phyloP scores from a whole-genome alignment of 179 eudicot species.

The Beta lomatogona region DNA sequence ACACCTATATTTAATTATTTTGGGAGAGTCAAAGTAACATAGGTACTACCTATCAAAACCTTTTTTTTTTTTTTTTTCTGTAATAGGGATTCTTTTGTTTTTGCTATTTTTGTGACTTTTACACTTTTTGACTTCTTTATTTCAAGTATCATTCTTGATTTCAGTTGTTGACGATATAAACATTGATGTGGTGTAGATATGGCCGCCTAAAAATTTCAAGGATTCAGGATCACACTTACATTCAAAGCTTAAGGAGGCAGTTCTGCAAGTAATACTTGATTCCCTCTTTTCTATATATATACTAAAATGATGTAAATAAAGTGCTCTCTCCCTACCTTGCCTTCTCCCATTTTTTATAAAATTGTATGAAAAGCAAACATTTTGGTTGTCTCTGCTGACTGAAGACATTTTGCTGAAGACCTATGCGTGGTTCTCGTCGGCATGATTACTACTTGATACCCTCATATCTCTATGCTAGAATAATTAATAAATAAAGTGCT shows the following conservation, averaged over 20 bases:
- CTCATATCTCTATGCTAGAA: neutral
- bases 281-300: neutral
- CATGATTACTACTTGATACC: neutral
- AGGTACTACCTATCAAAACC: neutral
- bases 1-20: neutral
- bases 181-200: constrained; percentile 60
- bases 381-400: neutral
- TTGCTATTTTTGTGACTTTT: neutral
- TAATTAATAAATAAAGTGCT: neutral
- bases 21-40: neutral
- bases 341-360: neutral
- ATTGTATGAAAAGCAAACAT: neutral
- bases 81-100: neutral
- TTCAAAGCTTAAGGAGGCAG: constrained; percentile 81
- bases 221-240: constrained; percentile 92
- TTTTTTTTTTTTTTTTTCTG: no score
- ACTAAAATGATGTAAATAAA: neutral
- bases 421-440: neutral
- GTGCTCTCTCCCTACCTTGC: neutral
- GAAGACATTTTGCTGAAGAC: neutral
- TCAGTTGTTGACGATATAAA: neutral
- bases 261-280: constrained; percentile 58
- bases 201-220: constrained; percentile 96
- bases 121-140: neutral
- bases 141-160: neutral